Conservation (phyloP, 495 filamentous ascomycete species). For the Monascus purpureus region DNA sequence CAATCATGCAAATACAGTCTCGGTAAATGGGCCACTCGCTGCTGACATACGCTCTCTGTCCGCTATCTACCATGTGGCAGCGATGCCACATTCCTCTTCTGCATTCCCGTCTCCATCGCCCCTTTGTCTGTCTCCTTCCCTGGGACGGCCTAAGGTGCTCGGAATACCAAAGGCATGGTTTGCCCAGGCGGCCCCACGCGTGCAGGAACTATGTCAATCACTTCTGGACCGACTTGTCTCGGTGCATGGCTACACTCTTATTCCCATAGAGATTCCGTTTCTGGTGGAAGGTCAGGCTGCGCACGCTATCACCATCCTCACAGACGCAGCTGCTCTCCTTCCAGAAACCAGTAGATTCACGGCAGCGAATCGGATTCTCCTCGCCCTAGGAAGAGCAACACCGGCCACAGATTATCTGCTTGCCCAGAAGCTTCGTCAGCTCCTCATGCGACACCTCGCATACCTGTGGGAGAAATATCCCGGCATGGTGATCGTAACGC, state of each 20-base stretch:
- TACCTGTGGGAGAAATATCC: slow-evolving; percentile 48
- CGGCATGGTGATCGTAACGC: slow-evolving; percentile 59
- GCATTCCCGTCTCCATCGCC: slow-evolving; percentile 2
- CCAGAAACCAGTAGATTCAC: slow-evolving; percentile 30
- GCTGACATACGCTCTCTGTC: slow-evolving; percentile 55
- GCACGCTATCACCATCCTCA: slow-evolving; percentile 55
- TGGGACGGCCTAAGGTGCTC: slow-evolving; percentile 28
- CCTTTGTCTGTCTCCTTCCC: slow-evolving; percentile 3
- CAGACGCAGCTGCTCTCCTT: slow-evolving; percentile 29
- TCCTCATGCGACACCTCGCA: slow-evolving; percentile 62
- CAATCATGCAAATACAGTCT: slow-evolving; percentile 39
- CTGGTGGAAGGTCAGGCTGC: slow-evolving; percentile 49
- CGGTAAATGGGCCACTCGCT: slow-evolving; percentile 54
- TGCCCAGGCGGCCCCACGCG: slow-evolving; percentile 38
- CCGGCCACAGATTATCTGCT: slow-evolving; percentile 48
- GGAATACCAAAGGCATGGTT: slow-evolving; percentile 57
- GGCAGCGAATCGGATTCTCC: slow-evolving; percentile 45
- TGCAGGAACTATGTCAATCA: slow-evolving; percentile 33
- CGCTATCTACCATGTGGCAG: slow-evolving; percentile 52
- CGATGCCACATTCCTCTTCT: slow-evolving; percentile 27
- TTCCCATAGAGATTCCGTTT: slow-evolving; percentile 53
- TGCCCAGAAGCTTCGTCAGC: slow-evolving; percentile 48
- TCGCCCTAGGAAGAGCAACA: slow-evolving; percentile 36
- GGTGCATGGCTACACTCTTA: slow-evolving; percentile 39
- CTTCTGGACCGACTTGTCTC: slow-evolving; percentile 40